phyloP scores from a whole-genome alignment of 2,329 filamentous ascomycete genomes.

The Pseudopithomyces maydicus region DNA sequence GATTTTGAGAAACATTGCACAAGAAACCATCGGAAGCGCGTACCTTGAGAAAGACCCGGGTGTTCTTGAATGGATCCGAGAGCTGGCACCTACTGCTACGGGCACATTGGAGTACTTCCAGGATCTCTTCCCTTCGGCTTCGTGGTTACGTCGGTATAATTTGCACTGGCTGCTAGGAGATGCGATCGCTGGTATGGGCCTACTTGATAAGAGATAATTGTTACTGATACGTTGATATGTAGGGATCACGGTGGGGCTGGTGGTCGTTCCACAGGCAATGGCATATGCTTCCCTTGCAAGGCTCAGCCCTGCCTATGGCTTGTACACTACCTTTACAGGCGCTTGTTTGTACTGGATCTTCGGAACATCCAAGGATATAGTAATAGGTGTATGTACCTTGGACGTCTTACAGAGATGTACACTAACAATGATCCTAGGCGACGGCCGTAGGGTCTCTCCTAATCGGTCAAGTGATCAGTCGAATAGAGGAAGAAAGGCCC shows the following conservation, averaged over 20 bases:
- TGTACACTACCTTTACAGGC: conserved; percentile 95
- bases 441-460: conserved; percentile 94
- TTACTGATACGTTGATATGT: conserved; percentile 2
- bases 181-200: conserved; percentile 33
- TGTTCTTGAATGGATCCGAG: conserved; percentile 32
- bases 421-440: conserved; percentile 58
- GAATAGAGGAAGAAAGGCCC: conserved; percentile 63
- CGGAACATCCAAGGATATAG: conserved; percentile 96
- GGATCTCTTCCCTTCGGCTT: conserved; percentile 33
- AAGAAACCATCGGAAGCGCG: conserved; percentile 24
- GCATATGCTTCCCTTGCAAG: conserved; percentile 85
- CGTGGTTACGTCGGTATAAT: conserved; percentile 36
- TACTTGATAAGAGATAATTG: not conserved
- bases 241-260: conserved; percentile 68
- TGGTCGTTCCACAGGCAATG: conserved; percentile 94
- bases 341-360: conserved; percentile 96
- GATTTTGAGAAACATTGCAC: conserved; percentile 21
- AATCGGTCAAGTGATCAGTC: conserved; percentile 76
- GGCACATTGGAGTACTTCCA: conserved; percentile 29
- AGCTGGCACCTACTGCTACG: conserved; percentile 27
- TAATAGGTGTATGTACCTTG: conserved; percentile 75
- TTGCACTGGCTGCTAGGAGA: conserved; percentile 38
- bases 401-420: not conserved
- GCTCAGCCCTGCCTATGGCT: conserved; percentile 76
- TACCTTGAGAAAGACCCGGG: conserved; percentile 38